Percentiles rank a stretch among this genome's conserved stretches.
These are phyloP conservation scores for Paspalum vaginatum DNA, from an alignment of 176 grass and related monocot genomes.

Conservation along the genomic window DNA sequence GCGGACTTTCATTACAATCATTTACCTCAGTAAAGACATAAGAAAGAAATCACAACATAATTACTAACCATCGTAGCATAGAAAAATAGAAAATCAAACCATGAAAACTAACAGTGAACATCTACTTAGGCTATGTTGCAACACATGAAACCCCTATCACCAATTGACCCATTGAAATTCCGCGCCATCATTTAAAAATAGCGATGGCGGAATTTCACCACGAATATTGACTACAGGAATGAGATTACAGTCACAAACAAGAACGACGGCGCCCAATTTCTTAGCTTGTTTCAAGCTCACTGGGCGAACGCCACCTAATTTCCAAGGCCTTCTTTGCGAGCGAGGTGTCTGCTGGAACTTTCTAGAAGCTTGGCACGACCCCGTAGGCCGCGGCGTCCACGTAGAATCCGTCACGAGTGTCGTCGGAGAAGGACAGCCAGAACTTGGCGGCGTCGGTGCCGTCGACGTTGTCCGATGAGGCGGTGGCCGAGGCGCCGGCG, in stretches of 20 bases:
- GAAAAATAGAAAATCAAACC: not conserved
- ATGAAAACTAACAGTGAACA: not conserved
- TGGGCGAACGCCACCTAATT: conserved; percentile 1
- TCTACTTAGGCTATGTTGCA: conserved; percentile 28
- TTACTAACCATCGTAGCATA: not conserved
- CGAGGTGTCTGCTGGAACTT: not conserved
- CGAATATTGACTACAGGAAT: not conserved
- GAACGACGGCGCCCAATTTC: conserved; percentile 30
- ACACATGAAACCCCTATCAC: conserved; percentile 17
- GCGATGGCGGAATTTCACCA: conserved; percentile 33
- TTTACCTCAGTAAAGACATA: not conserved
- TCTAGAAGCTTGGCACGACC: conserved; percentile 55
- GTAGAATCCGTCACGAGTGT: conserved; percentile 31
- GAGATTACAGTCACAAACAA: not conserved
- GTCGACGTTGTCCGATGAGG: not conserved
- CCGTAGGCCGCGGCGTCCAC: conserved; percentile 40
- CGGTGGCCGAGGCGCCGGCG: not conserved
- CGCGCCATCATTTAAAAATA: conserved; percentile 33
- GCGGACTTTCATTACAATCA: not conserved
- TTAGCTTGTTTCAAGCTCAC: conserved; percentile 17
- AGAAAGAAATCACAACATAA: not conserved
- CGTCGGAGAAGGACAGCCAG: conserved; percentile 48
- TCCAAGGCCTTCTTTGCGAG: not conserved
- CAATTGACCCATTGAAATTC: conserved; percentile 20
- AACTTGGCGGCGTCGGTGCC: conserved; percentile 12